A percentile compares a stretch with the other conserved stretches of the same genome.
These are phyloP conservation scores for Cymbopogon flexuosus DNA, from an alignment of 202 grass and related monocot species.

Conservation along the genomic window DNA sequence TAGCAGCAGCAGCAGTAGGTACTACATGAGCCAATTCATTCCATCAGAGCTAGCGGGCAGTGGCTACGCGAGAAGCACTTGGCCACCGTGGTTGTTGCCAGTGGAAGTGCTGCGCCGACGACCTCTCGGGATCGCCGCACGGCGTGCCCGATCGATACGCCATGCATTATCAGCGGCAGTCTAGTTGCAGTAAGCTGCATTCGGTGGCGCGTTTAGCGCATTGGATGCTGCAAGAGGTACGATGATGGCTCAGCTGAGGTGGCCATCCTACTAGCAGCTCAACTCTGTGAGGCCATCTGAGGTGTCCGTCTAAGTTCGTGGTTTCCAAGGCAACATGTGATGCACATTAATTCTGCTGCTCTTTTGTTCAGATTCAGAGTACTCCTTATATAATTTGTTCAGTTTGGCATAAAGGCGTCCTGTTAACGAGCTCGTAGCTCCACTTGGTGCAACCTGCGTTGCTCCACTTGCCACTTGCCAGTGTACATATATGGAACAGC, in stretches of 20 bases:
- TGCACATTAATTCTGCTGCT: neutral
- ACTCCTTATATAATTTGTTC: too few relatives aligned
- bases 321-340: neutral
- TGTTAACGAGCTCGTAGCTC: neutral
- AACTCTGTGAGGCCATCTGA: neutral
- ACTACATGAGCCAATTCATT: too few relatives aligned
- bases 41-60: neutral
- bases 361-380: neutral
- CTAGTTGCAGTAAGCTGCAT: neutral
- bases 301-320: neutral
- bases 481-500: neutral
- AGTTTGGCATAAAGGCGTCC: conserved; percentile 18
- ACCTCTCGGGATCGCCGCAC: neutral
- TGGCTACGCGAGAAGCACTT: neutral
- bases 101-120: neutral
- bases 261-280: neutral
- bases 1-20: too few relatives aligned
- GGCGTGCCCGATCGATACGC: too few relatives aligned
- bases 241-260: neutral
- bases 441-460: conserved; percentile 18
- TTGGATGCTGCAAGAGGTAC: too few relatives aligned
- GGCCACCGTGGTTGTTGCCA: neutral
- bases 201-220: too few relatives aligned
- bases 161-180: neutral
- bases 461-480: too few relatives aligned